Percentiles rank a stretch among this genome's conserved stretches.
Evolutionary conservation across 2,329 filamentous ascomycete genomes (phyloP).

Genomic region (Penicillium sp.): DNA sequence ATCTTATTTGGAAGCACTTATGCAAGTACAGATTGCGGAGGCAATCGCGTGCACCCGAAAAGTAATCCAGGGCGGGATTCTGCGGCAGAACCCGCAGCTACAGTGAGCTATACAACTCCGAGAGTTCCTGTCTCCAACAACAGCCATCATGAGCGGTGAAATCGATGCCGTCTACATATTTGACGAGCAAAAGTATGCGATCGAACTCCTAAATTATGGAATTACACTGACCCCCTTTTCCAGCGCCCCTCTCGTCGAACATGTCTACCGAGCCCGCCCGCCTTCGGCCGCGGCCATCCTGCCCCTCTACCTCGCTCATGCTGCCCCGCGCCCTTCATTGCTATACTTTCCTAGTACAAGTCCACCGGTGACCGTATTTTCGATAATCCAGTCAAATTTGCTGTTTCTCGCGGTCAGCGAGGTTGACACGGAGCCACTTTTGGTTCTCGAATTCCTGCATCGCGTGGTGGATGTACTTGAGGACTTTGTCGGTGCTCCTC

Average conservation of each 20-base stretch:
- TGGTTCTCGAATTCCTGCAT: conserved; percentile 92
- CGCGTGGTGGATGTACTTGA: conserved; percentile 89
- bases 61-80: conserved; percentile 29
- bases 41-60: conserved; percentile 9
- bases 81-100: conserved; percentile 35
- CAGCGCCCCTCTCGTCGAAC: conserved; percentile 82
- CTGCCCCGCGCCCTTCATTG: conserved; percentile 77
- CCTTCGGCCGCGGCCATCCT: conserved; percentile 75
- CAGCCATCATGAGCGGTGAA: conserved; percentile 71
- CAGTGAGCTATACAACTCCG: conserved; percentile 21
- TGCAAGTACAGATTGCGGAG: not conserved
- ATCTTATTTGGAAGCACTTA: not conserved
- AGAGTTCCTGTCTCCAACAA: conserved; percentile 18
- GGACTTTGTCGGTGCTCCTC: conserved; percentile 86
- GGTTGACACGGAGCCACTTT: conserved; percentile 81
- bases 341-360: conserved; percentile 80
- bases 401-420: conserved; percentile 84
- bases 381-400: conserved; percentile 80
- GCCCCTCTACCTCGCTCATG: conserved; percentile 82
- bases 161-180: conserved; percentile 97
- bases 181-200: conserved; percentile 83
- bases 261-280: conserved; percentile 82
- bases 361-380: conserved; percentile 87
- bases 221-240: conserved; percentile 12
- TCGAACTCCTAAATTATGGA: not conserved